Conservation (phyloP, 148 eudicot species). For the Limonium bicolor region DNA sequence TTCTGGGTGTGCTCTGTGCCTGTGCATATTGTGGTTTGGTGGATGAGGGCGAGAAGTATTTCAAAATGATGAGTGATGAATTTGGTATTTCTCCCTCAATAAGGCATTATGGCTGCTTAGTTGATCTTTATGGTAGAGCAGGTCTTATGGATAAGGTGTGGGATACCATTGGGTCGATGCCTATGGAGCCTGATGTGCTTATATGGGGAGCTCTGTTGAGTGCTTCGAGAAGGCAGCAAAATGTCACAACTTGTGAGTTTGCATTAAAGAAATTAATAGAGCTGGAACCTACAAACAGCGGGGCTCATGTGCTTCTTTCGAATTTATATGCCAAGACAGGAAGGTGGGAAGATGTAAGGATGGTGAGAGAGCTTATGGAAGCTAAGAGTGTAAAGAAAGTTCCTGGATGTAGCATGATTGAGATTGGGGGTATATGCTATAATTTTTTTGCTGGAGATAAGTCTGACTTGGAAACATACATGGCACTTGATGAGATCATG, state of each 20-base stretch:
- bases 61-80: conserved; percentile 12
- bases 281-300: conserved; percentile 18
- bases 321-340: conserved; percentile 21
- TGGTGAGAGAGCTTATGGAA: conserved; percentile 18
- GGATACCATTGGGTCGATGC: conserved; percentile 16
- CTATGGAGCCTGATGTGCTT: conserved; percentile 24
- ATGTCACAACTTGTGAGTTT: conserved; percentile 16
- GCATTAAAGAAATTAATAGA: conserved; percentile 16
- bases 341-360: conserved; percentile 20
- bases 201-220: conserved; percentile 25
- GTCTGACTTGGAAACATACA: conserved; percentile 13
- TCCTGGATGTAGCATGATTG: conserved; percentile 21
- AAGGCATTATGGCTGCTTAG: conserved; percentile 27
- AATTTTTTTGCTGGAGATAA: conserved; percentile 26
- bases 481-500: conserved; percentile 20
- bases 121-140: conserved; percentile 19
- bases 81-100: conserved; percentile 16
- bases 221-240: conserved; percentile 17
- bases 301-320: conserved; percentile 21
- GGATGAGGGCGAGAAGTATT: conserved; percentile 10
- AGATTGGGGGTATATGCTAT: conserved; percentile 17
- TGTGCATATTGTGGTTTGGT: conserved; percentile 23
- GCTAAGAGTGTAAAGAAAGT: conserved; percentile 15
- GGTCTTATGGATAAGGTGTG: conserved; percentile 18
- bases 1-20: conserved; percentile 20